Conservation (phyloP, 2,329 filamentous ascomycete genomes). For the Zalaria sp. region DNA sequence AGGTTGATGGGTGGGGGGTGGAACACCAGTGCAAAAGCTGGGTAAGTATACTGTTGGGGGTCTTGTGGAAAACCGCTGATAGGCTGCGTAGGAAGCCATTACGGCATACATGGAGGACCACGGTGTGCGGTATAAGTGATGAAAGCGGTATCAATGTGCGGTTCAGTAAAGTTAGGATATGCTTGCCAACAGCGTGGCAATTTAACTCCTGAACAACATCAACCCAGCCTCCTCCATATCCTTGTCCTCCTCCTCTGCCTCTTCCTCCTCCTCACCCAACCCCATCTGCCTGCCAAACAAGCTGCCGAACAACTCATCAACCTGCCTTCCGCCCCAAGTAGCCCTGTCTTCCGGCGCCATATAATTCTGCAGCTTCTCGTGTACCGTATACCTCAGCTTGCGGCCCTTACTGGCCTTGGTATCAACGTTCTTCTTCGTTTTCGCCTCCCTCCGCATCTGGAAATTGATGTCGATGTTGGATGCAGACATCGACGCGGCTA, state of each 20-base stretch:
- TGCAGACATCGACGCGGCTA: conserved; percentile 15
- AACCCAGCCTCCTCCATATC: conserved; percentile 13
- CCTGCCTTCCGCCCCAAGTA: conserved; percentile 65
- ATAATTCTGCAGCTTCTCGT: conserved; percentile 96
- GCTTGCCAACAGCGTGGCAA: no score
- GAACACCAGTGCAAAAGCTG: conserved; percentile 16
- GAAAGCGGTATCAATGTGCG: no score
- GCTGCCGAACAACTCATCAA: conserved; percentile 46
- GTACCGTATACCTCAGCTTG: conserved; percentile 86
- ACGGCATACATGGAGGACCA: neutral
- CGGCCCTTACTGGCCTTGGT: conserved; percentile 90
- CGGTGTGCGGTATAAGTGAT: no score
- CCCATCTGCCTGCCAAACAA: conserved; percentile 32
- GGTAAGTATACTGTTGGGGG: conserved; percentile 8
- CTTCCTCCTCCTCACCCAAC: conserved; percentile 28
- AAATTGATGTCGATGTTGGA: conserved; percentile 21
- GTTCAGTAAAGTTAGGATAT: no score
- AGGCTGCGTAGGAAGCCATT: neutral
- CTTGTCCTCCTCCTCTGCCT: conserved; percentile 16
- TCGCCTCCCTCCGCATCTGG: conserved; percentile 53
- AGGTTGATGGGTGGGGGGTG: conserved; percentile 19
- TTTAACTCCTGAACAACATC: conserved; percentile 16
- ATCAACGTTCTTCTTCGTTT: conserved; percentile 76
- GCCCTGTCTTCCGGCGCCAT: conserved; percentile 83
- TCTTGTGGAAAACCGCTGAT: neutral